Conservation (phyloP, 768 basidiomycete genomes). For the Boletales sp. region DNA sequence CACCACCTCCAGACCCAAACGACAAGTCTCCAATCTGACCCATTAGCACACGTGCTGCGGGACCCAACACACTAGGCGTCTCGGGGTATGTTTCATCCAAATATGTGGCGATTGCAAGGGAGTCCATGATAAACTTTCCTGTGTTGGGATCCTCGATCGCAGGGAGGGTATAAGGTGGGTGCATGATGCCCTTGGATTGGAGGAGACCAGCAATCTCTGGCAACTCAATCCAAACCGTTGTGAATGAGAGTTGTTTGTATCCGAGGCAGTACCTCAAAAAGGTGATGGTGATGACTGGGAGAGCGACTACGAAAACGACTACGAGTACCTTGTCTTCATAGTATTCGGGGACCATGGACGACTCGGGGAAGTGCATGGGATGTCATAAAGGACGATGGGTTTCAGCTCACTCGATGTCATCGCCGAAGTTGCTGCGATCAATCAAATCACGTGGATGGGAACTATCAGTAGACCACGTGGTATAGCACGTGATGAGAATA, state of each 20-base stretch:
- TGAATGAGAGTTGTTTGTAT: conserved; percentile 3
- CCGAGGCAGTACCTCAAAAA: conserved; percentile 32
- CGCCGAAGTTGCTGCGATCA: too few relatives aligned
- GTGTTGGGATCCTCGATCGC: conserved; percentile 47
- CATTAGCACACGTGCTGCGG: conserved; percentile 32
- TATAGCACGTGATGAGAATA: too few relatives aligned
- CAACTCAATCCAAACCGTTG: conserved; percentile 40
- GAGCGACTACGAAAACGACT: too few relatives aligned
- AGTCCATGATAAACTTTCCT: conserved; percentile 37
- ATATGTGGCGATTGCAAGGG: conserved; percentile 43
- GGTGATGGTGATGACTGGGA: conserved; percentile 17
- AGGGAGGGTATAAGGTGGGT: conserved; percentile 40
- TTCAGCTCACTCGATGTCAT: conserved; percentile 1
- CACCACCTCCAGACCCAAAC: background rate
- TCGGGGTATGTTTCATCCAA: conserved; percentile 47
- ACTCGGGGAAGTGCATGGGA: conserved; percentile 24
- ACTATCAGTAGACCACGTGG: too few relatives aligned
- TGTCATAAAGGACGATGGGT: conserved; percentile 35
- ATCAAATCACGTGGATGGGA: too few relatives aligned
- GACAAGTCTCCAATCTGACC: conserved; percentile 26
- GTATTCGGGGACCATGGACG: conserved; percentile 38
- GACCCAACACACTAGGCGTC: conserved; percentile 37
- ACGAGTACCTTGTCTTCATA: conserved; percentile 31
- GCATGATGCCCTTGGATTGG: conserved; percentile 24
- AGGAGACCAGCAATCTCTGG: conserved; percentile 41